Evolutionary conservation across 345 rosid genomes (phyloP).

Genomic region (Rhodomyrtus tomentosa): DNA sequence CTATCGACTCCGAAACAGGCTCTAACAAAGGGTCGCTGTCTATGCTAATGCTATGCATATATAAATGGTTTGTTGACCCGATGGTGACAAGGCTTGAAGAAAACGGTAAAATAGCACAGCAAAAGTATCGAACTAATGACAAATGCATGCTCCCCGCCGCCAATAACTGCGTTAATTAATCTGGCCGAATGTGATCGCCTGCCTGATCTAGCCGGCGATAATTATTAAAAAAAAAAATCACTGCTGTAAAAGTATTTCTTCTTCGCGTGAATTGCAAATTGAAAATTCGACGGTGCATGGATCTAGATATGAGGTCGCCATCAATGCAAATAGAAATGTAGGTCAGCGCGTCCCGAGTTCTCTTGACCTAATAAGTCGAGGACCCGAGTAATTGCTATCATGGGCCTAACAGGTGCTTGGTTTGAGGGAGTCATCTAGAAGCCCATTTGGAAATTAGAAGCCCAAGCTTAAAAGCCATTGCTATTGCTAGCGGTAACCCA

Average conservation of each 20-base stretch:
- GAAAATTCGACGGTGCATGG: background rate
- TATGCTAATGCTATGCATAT: background rate
- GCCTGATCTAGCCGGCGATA: background rate
- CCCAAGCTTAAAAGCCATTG: background rate
- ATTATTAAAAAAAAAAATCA: background rate
- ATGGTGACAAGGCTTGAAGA: background rate
- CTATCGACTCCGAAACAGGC: background rate
- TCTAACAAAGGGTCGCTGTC: background rate
- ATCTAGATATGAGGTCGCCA: background rate
- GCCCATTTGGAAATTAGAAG: background rate
- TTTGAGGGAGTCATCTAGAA: background rate
- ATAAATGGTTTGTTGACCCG: background rate
- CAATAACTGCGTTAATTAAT: background rate
- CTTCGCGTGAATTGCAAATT: background rate
- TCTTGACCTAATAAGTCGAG: background rate
- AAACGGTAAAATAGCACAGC: background rate
- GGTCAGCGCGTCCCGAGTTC: background rate
- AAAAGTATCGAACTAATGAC: background rate
- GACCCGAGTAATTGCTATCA: accelerated
- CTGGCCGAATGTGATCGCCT: background rate
- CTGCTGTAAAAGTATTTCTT: background rate
- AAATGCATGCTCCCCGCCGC: background rate
- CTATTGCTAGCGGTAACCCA: no score
- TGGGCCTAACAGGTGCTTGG: background rate
- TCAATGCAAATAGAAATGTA: background rate